A percentile compares a stretch with the other conserved stretches of the same genome.
Conservation (phyloP, 1,284 basidiomycete genomes). For the Cryptococcus hybrid region DNA sequence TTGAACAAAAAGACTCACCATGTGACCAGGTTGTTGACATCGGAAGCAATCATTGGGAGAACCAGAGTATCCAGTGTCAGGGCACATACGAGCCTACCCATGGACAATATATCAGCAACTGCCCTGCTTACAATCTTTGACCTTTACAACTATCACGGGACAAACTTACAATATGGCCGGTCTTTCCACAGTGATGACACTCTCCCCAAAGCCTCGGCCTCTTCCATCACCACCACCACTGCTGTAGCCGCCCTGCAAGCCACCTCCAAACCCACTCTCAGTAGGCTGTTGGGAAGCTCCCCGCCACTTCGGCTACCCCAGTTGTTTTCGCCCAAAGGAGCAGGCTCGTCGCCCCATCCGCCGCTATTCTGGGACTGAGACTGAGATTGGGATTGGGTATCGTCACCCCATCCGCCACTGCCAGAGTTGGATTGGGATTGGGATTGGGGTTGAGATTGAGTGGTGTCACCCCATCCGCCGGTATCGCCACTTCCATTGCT, state of each 20-base stretch:
- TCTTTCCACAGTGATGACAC: background rate
- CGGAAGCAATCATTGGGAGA: background rate
- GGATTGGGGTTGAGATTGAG: background rate
- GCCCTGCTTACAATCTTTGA: too few species aligned
- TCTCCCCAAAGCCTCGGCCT: background rate
- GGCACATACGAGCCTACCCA: background rate
- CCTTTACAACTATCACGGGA: background rate
- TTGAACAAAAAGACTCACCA: background rate
- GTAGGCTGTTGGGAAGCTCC: too few species aligned
- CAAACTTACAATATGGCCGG: background rate
- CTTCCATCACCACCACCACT: background rate
- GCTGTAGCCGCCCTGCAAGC: background rate
- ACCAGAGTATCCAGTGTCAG: background rate
- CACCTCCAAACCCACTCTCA: background rate
- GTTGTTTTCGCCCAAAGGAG: background rate
- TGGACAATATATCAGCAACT: background rate
- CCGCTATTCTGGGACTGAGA: background rate
- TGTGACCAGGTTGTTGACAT: background rate
- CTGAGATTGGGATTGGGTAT: background rate
- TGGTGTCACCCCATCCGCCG: background rate
- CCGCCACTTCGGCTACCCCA: too few species aligned
- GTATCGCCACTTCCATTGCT: background rate
- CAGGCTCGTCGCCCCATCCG: background rate
- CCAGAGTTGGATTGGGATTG: background rate
- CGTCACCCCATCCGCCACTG: background rate